phyloP scores from a whole-genome alignment of 345 rosid genomes.

The Rhizophora apiculata region DNA sequence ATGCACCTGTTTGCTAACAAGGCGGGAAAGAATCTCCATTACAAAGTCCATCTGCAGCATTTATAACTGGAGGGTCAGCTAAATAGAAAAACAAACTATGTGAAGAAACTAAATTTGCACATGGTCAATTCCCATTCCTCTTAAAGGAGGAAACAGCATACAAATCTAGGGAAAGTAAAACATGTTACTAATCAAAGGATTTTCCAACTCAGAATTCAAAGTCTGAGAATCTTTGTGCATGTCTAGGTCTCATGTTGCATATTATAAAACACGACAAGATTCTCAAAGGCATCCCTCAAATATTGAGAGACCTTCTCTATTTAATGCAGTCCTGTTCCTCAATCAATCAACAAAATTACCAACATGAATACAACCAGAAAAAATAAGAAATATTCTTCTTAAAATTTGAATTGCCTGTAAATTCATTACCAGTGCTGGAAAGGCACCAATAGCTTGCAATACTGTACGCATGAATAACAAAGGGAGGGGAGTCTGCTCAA shows the following conservation, averaged over 20 bases:
- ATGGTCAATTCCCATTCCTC: too few species aligned
- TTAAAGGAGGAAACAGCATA: too few species aligned
- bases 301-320: too few species aligned
- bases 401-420: background rate
- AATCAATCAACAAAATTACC: background rate
- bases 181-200: too few species aligned
- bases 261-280: too few species aligned
- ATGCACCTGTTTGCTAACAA: conserved; percentile 86
- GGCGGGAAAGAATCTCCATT: conserved; percentile 95
- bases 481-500: conserved; percentile 97
- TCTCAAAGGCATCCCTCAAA: too few species aligned
- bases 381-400: too few species aligned
- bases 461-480: conserved; percentile 98
- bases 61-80: conserved; percentile 11
- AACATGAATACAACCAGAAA: background rate
- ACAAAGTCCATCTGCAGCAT: conserved; percentile 74
- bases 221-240: too few species aligned
- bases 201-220: too few species aligned
- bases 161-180: too few species aligned
- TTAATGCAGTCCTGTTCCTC: too few species aligned
- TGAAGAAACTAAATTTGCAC: conserved; percentile 1
- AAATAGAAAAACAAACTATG: conserved; percentile 3
- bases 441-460: conserved; percentile 92
- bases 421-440: conserved; percentile 80
- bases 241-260: too few species aligned